These are phyloP conservation scores for Mycena pura DNA, from an alignment of 768 basidiomycete species.

Conservation along the genomic window DNA sequence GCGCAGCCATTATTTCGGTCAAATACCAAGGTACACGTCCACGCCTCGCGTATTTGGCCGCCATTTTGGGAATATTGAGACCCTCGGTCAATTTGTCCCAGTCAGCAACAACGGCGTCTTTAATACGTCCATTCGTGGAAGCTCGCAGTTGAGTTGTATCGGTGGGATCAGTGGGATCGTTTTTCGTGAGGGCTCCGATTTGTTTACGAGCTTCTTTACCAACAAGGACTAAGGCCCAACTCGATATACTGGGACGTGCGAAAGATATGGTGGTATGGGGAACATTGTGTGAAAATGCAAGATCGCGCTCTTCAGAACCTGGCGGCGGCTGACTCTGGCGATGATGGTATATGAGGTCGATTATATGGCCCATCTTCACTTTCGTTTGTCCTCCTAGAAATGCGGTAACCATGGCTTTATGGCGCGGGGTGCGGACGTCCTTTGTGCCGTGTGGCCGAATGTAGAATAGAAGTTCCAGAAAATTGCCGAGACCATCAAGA, in stretches of 20 bases:
- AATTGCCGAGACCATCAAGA: neutral
- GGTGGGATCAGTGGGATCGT: conserved; percentile 1
- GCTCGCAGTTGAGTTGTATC: conserved; percentile 10
- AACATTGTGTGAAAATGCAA: neutral
- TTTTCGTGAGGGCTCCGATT: conserved; percentile 7
- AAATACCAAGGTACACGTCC: conserved; percentile 26
- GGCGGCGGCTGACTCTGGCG: conserved; percentile 10
- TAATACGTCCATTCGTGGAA: conserved; percentile 1
- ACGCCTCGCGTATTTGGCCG: conserved; percentile 16
- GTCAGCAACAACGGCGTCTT: conserved; percentile 5
- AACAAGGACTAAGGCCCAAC: conserved; percentile 7
- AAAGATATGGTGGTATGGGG: neutral
- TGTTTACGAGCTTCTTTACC: neutral
- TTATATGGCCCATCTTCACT: conserved; percentile 24
- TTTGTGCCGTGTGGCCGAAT: neutral
- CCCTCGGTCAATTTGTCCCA: conserved; percentile 23
- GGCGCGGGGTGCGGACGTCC: neutral
- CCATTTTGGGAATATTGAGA: conserved; percentile 22
- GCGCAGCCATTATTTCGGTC: conserved; percentile 29
- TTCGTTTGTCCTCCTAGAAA: conserved; percentile 14
- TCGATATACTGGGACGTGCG: conserved; percentile 3
- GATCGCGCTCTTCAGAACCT: neutral
- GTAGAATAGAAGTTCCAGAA: conserved; percentile 1
- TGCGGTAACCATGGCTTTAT: neutral
- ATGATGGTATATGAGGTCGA: conserved; percentile 27